phyloP scores from a whole-genome alignment of 768 basidiomycete species.

The Boletus reticuloceps region DNA sequence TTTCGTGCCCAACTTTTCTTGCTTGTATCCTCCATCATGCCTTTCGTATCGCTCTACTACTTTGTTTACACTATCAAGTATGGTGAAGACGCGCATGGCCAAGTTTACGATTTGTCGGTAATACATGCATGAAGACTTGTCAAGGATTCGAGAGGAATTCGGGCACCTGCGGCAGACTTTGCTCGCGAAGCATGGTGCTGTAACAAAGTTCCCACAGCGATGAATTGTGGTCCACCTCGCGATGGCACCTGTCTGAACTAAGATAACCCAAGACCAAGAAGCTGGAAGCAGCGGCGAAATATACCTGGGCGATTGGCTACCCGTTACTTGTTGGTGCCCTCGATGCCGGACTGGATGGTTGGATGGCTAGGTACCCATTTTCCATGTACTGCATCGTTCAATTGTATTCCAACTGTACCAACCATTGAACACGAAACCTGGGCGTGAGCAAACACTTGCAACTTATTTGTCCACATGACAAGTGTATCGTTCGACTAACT shows the following conservation, averaged over 20 bases:
- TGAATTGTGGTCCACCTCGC: neutral
- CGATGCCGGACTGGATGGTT: conserved; percentile 5
- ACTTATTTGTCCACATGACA: too few species aligned
- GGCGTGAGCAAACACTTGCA: too few species aligned
- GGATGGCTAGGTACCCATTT: neutral
- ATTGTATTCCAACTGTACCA: conserved; percentile 2
- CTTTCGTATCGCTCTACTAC: conserved; percentile 47
- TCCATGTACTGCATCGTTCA: neutral
- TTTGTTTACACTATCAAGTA: conserved; percentile 43
- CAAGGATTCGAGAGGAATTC: conserved; percentile 20
- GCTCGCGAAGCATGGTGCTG: conserved; percentile 15
- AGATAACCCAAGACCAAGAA: conserved; percentile 18
- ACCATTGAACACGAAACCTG: too few species aligned
- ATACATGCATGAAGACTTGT: conserved; percentile 34
- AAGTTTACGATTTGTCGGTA: conserved; percentile 38
- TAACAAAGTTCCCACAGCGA: conserved; percentile 4
- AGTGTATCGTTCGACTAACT: too few species aligned
- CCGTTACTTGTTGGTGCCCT: neutral
- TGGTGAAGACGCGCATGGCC: conserved; percentile 35
- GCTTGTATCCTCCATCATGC: conserved; percentile 36
- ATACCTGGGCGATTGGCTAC: neutral
- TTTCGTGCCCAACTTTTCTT: conserved; percentile 54
- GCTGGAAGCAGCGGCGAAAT: neutral
- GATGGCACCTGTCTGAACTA: conserved; percentile 19
- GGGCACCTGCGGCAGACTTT: conserved; percentile 8